These are phyloP conservation scores for Phytophthora kernoviae DNA, from an alignment of 352 stramenopile genomes.

Conservation along the genomic window DNA sequence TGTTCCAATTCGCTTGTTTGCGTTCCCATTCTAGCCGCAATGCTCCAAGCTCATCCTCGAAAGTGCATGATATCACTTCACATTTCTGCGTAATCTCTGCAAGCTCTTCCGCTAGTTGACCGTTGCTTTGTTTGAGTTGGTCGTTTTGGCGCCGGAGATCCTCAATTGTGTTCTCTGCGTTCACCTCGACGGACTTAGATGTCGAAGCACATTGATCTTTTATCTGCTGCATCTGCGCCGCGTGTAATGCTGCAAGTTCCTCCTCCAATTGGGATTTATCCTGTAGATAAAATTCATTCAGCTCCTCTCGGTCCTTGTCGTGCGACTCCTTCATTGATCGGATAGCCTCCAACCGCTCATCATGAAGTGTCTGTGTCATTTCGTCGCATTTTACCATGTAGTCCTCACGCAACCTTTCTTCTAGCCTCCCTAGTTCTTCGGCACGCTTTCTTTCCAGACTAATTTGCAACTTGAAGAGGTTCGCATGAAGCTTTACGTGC, in stretches of 20 bases:
- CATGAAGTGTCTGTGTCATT: slow-evolving; percentile 54
- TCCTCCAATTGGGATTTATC: slow-evolving; percentile 64
- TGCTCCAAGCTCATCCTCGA: slow-evolving; percentile 24
- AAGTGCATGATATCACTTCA: slow-evolving; percentile 17
- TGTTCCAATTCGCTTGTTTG: slow-evolving; percentile 14
- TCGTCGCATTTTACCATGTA: slow-evolving; percentile 69
- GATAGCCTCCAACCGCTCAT: slow-evolving; percentile 54
- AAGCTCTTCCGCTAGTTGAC: slow-evolving; percentile 13
- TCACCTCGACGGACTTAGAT: slow-evolving; percentile 14
- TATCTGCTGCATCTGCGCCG: slow-evolving; percentile 32
- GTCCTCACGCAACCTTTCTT: slow-evolving; percentile 48
- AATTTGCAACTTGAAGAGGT: not conserved
- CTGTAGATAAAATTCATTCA: slow-evolving; percentile 58
- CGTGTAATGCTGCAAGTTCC: slow-evolving; percentile 39
- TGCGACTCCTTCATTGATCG: slow-evolving; percentile 45
- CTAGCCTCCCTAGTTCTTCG: slow-evolving; percentile 37
- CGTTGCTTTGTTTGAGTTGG: slow-evolving; percentile 16
- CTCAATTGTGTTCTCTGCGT: slow-evolving; percentile 14
- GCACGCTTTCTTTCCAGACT: slow-evolving; percentile 12
- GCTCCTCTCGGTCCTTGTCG: slow-evolving; percentile 54
- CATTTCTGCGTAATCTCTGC: slow-evolving; percentile 16
- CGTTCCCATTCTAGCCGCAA: slow-evolving; percentile 17
- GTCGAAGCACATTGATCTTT: slow-evolving; percentile 21
- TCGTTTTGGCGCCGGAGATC: slow-evolving; percentile 3
- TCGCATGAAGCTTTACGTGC: slow-evolving; percentile 5